Evolutionary conservation across 495 filamentous ascomycete species (phyloP), one percentile per base, ranked within the genome.

Genomic region (Lepidopterella palustris): DNA sequence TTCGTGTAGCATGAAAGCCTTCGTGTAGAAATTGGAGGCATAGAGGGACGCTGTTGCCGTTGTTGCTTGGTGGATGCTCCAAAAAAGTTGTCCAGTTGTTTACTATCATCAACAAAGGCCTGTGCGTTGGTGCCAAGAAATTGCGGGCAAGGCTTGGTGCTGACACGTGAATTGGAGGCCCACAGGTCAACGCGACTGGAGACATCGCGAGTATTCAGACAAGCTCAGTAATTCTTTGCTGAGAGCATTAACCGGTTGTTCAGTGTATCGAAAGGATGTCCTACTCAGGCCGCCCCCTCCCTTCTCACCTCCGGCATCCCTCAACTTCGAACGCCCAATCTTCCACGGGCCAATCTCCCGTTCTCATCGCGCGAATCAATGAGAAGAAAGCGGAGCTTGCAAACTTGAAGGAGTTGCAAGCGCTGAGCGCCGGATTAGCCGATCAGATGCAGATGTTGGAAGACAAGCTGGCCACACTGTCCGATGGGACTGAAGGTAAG

Each of bases 311-410:
- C 64, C 84, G 85, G 39, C 82, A 83, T 61, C 75, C 79, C 24
- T 85, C 85, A 25, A 72, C 77, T 25, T 73, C 69, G 72, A 67
- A 74, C 71, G n/a, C 74, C 68, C 26, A 76, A 74, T 59, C 55
- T 71, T 31, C 72, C 72, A 68, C 76, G 25, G 82, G 87, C 35
- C 90, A 92, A 71, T 91, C 92, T 20, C 86, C 90, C 3, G 83
- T 86, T 25, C 78, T 98, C n/a, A 70, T 88, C 27, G 83, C 90
- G 26, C 87, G 95, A 53, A 91, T 98, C 71, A 86, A 88, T 52
- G 90, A 95, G 69, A 98, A 98, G 76, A 91, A 89, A 71, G 86
- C 86, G 42, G 93, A 98, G 71, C 80, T 98, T 13, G 90, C 96
- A 62, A 95, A 87, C 66, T 78, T 97, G 35, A 87, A 84, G 60